Conservation (phyloP, 441 rosid species). For the Gossypium davidsonii region DNA sequence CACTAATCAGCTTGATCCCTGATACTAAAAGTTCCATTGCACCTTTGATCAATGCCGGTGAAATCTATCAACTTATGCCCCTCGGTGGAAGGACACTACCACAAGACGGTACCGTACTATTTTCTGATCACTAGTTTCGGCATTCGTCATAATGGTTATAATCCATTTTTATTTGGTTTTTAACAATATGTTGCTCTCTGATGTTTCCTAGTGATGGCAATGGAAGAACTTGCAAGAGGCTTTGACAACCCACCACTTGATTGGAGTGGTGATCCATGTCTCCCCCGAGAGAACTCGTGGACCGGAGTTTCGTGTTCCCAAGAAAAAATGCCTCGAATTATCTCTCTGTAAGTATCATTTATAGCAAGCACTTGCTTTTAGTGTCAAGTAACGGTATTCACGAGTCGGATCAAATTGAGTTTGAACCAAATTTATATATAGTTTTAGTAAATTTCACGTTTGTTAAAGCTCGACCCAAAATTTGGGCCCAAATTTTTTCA, state of each 20-base stretch:
- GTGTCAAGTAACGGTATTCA: no score
- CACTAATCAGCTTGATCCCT: constrained; percentile 50
- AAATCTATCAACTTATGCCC: constrained; percentile 67
- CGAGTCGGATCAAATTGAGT: no score
- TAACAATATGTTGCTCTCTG: neutral
- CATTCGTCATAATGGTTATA: neutral
- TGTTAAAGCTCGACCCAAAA: no score
- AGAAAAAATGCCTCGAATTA: constrained; percentile 41
- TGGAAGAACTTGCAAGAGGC: constrained; percentile 56
- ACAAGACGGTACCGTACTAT: constrained; percentile 60
- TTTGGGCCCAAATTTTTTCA: no score
- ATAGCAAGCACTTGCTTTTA: no score
- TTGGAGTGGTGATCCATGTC: constrained; percentile 91
- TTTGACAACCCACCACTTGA: constrained; percentile 61
- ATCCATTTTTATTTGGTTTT: neutral
- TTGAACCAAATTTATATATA: no score
- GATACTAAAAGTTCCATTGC: constrained; percentile 37
- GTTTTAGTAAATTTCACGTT: no score
- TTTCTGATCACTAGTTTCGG: neutral
- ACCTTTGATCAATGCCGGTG: constrained; percentile 73
- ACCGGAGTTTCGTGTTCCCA: constrained; percentile 71
- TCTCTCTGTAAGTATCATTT: constrained; percentile 48
- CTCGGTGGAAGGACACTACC: constrained; percentile 52
- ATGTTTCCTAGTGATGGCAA: constrained; percentile 36
- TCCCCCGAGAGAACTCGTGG: constrained; percentile 73